A percentile compares a stretch with the other conserved stretches of the same genome.
phyloP scores from a whole-genome alignment of 495 filamentous ascomycete genomes.

The Sordaria brevicollis region DNA sequence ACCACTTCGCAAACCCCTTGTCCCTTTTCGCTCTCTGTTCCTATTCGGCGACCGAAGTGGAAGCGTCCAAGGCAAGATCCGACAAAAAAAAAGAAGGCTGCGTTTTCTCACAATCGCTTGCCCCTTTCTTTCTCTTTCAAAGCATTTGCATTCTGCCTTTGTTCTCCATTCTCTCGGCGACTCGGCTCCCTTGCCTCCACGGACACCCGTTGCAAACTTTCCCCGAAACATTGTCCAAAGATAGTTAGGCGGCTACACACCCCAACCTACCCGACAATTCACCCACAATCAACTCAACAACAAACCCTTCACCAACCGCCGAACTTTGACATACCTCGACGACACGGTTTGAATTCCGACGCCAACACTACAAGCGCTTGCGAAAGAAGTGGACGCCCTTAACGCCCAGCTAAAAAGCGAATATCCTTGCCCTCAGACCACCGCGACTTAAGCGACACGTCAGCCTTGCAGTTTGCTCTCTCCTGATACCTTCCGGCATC shows the following conservation, averaged over 20 bases:
- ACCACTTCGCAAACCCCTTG: neutral
- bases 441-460: neutral
- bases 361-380: neutral
- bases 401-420: neutral
- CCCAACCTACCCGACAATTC: slow-evolving; percentile 3
- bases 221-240: slow-evolving; percentile 7
- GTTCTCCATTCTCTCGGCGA: neutral
- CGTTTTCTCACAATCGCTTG: neutral
- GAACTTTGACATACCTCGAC: neutral
- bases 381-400: neutral
- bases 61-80: neutral
- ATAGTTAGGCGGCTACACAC: slow-evolving; percentile 10
- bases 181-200: neutral
- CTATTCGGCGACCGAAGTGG: neutral
- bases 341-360: neutral
- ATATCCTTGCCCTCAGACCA: neutral
- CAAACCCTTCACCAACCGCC: neutral
- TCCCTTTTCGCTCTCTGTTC: neutral
- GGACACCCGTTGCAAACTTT: neutral
- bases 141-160: neutral
- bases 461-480: neutral
- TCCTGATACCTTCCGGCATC: slow-evolving; percentile 2
- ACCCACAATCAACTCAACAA: slow-evolving; percentile 2
- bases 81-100: neutral
- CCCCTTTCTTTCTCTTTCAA: neutral